A percentile compares a stretch with the other conserved stretches of the same genome.
Evolutionary conservation across 306 rosid species (phyloP).

Genomic region (Malus sylvestris): DNA sequence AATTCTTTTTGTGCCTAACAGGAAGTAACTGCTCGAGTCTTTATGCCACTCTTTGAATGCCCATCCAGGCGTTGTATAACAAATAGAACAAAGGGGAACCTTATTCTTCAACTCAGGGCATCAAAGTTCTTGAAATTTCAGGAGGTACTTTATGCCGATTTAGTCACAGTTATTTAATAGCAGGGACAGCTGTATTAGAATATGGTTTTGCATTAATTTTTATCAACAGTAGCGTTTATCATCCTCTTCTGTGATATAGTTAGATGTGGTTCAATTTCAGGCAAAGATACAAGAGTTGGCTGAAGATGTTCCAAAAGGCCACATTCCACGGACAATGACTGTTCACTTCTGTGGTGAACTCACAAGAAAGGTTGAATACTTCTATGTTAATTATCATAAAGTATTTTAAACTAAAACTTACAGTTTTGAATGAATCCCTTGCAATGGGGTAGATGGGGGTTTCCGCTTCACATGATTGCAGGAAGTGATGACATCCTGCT

Average conservation of each 20-base stretch:
- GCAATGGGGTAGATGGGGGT: not conserved
- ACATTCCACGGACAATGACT: conserved; percentile 92
- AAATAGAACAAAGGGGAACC: conserved; percentile 67
- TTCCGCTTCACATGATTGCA: not conserved
- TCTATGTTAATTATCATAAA: conserved; percentile 14
- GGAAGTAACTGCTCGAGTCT: conserved; percentile 94
- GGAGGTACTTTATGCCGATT: conserved; percentile 43
- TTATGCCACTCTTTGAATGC: conserved; percentile 89
- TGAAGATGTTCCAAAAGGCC: conserved; percentile 97
- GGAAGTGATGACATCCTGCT: not conserved
- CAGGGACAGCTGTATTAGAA: conserved; percentile 4
- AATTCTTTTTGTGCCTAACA: conserved; percentile 28
- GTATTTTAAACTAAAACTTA: not conserved
- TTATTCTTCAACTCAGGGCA: conserved; percentile 89
- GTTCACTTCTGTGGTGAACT: conserved; percentile 94
- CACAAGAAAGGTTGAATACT: conserved; percentile 74
- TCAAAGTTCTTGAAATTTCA: conserved; percentile 94
- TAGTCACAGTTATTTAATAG: not conserved
- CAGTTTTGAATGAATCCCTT: not conserved
- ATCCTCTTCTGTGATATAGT: not conserved
- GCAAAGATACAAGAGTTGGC: conserved; percentile 96
- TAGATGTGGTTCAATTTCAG: conserved; percentile 44
- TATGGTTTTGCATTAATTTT: not conserved
- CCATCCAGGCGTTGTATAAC: conserved; percentile 77
- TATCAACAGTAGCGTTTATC: conserved; percentile 6